Conservation (phyloP, 768 basidiomycete species). For the Hericium coralloides region DNA sequence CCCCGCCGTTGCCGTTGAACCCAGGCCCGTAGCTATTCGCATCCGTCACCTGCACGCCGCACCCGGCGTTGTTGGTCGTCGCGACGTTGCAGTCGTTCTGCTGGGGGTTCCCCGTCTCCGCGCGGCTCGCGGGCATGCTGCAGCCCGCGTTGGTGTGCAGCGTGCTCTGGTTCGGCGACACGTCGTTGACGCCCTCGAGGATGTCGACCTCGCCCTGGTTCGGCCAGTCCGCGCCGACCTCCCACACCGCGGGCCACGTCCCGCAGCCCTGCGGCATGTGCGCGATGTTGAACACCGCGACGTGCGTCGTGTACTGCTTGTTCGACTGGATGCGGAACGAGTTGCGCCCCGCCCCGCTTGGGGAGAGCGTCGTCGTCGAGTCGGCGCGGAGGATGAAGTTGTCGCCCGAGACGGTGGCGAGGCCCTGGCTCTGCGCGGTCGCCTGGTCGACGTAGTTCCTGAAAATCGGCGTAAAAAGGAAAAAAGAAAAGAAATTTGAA, state of each 20-base stretch:
- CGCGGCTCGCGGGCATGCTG: conserved; percentile 39
- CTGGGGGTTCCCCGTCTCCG: conserved; percentile 37
- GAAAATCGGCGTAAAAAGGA: not conserved
- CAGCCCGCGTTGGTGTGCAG: conserved; percentile 53
- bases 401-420: conserved; percentile 3
- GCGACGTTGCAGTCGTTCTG: conserved; percentile 41
- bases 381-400: conserved; percentile 6
- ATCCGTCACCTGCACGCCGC: conserved; percentile 35
- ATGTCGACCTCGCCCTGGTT: conserved; percentile 45
- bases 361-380: not conserved
- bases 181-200: conserved; percentile 50
- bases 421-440: not conserved
- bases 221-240: conserved; percentile 43
- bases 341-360: conserved; percentile 9
- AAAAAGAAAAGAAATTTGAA: not conserved
- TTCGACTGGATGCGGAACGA: conserved; percentile 9
- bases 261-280: conserved; percentile 59
- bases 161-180: conserved; percentile 40
- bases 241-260: conserved; percentile 58
- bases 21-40: conserved; percentile 44
- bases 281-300: conserved; percentile 42
- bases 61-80: conserved; percentile 44
- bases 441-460: conserved; percentile 5
- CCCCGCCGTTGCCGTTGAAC: conserved; percentile 54
- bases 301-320: conserved; percentile 7